phyloP scores from a whole-genome alignment of 768 basidiomycete genomes.

The Arthromyces matolae region DNA sequence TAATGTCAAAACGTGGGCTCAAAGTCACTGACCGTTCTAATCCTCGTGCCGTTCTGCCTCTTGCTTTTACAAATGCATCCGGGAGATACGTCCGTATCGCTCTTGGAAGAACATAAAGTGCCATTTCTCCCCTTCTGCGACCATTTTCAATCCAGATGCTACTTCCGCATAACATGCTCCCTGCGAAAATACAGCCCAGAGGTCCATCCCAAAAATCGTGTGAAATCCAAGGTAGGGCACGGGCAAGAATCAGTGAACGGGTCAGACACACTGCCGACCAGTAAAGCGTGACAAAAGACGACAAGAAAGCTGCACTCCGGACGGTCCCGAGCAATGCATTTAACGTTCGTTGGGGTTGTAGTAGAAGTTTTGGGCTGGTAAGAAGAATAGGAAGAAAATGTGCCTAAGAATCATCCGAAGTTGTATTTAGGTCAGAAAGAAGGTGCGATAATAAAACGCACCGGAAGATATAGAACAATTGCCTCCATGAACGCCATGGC shows the following conservation, averaged over 20 bases:
- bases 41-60: slow-evolving; percentile 35
- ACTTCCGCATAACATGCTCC: slow-evolving; percentile 65
- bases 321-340: slow-evolving; percentile 46
- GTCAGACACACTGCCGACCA: slow-evolving; percentile 70
- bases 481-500: slow-evolving; percentile 59
- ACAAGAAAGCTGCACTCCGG: slow-evolving; percentile 70
- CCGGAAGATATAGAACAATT: slow-evolving; percentile 66
- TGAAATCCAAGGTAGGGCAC: slow-evolving; percentile 60
- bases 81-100: slow-evolving; percentile 66
- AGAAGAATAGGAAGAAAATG: slow-evolving; percentile 67
- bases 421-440: slow-evolving; percentile 1
- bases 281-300: slow-evolving; percentile 65
- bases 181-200: slow-evolving; percentile 60
- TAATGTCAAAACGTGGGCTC: background rate
- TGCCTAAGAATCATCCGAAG: slow-evolving; percentile 39
- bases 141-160: slow-evolving; percentile 81
- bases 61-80: slow-evolving; percentile 45
- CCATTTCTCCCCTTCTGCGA: slow-evolving; percentile 70
- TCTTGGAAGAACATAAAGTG: slow-evolving; percentile 71
- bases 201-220: slow-evolving; percentile 83
- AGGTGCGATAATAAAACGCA: slow-evolving; percentile 30
- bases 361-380: slow-evolving; percentile 50
- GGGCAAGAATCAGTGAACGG: slow-evolving; percentile 62
- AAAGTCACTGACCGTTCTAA: slow-evolving; percentile 50
- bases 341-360: slow-evolving; percentile 40